Base-by-base conservation (phyloP, 148 eudicot species). In the Nepenthes mirabilis region DNA sequence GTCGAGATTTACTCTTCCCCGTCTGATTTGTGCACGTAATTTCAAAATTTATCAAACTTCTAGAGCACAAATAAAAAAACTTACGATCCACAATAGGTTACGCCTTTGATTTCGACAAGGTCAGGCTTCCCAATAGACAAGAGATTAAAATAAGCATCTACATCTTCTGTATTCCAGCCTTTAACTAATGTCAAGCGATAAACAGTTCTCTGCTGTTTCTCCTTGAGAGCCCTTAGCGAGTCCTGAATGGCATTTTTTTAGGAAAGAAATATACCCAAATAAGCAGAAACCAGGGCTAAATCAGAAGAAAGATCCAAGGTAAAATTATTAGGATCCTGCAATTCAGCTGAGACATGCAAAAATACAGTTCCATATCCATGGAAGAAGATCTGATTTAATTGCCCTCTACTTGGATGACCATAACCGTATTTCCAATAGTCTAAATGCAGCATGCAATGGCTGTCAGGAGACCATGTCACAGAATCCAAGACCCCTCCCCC, bases 71-170 rank as follows among this genome's bases (percentile, higher is more conserved):
- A 2, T 34, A 58, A 52, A 56, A 35, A 52, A 66, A 83, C 99
- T 77, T 80, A 93, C 97, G 97, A 70, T 81, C 99, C 99, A 78
- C 99, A 93, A 61, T 93, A 93, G 43, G 99, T 89, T 35, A 93
- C 99, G 52, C 99, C 99, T 82, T 93, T 89, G 67, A 93, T 93
- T 75, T 93, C 99, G 57, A 93, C 64, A 66, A 93, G 84, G 80
- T 93, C 96, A 11, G 97, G 99, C 66, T 70, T 73, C 47, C 99
- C 99, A 35, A 84, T 59, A 47, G 71, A 62, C 59, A 93, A 87
- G 37, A 93, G 97, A 64, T 74, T 79, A 70, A 68, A 88, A 81
- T 93, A 88, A 34, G 96, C 96, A 65, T 89, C 97, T 43, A 93
- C 58, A 52, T 93, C 99, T 76, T 93, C 99, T 9, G 85, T 79